These are phyloP conservation scores for slime mould (Dictyostelium discoideum) DNA, from an alignment of 78 protist species.

Conservation along the genomic window DNA sequence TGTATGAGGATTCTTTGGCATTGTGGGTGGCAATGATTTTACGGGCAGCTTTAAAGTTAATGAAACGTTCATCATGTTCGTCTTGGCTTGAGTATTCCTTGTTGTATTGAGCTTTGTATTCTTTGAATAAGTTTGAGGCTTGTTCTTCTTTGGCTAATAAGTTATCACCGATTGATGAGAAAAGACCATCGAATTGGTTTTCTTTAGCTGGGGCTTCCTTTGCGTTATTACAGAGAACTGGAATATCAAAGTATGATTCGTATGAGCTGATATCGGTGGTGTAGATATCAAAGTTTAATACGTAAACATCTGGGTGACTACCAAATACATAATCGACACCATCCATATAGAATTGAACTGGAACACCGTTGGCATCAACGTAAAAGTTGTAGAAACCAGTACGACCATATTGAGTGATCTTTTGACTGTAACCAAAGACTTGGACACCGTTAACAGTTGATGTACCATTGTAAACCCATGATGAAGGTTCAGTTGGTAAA, in stretches of 20 bases:
- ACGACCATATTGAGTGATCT: constrained; percentile 36
- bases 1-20: constrained; percentile 40
- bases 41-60: constrained; percentile 66
- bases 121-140: constrained; percentile 5
- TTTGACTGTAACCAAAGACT: constrained; percentile 52
- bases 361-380: constrained; percentile 71
- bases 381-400: constrained; percentile 78
- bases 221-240: constrained; percentile 32
- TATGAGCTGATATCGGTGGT: constrained; percentile 34
- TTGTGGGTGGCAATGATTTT: constrained; percentile 67
- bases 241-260: constrained; percentile 11
- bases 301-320: constrained; percentile 83
- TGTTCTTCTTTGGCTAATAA: background rate
- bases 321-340: constrained; percentile 83
- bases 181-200: background rate
- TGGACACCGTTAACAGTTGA: constrained; percentile 50
- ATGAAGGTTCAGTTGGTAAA: constrained; percentile 61
- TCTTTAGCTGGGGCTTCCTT: background rate
- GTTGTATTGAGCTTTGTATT: constrained; percentile 31
- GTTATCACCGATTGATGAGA: constrained; percentile 1
- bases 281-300: constrained; percentile 45
- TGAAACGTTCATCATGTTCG: constrained; percentile 46
- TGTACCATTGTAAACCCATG: constrained; percentile 70
- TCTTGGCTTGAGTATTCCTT: constrained; percentile 12
- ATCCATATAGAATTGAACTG: constrained; percentile 80